Conservation (phyloP, 495 filamentous ascomycete species). For the Neurospora terricola region DNA sequence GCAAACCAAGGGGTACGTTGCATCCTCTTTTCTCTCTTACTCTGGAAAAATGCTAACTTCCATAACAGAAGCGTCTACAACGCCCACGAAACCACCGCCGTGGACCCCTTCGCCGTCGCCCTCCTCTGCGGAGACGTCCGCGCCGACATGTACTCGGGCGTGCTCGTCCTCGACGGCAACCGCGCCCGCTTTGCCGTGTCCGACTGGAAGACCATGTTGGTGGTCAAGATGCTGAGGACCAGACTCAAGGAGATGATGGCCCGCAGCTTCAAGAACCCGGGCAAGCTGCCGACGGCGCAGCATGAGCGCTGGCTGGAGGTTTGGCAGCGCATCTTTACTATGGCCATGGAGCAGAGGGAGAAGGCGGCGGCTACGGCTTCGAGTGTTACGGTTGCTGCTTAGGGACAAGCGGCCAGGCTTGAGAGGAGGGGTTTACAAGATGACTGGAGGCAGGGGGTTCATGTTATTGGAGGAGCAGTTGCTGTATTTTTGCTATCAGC, state of each 20-base stretch:
- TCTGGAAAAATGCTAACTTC: constrained; percentile 4
- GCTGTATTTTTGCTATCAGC: background rate
- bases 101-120: constrained; percentile 70
- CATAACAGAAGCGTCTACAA: constrained; percentile 52
- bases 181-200: constrained; percentile 73
- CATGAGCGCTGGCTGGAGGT: constrained; percentile 66
- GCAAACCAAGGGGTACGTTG: constrained; percentile 66
- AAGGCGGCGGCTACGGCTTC: constrained; percentile 7
- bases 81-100: constrained; percentile 79
- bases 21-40: background rate
- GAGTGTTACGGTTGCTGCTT: background rate
- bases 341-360: constrained; percentile 20
- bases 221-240: constrained; percentile 63
- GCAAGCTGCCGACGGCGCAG: constrained; percentile 56
- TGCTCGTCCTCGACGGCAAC: constrained; percentile 76
- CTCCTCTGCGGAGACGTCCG: constrained; percentile 80
- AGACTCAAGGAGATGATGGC: constrained; percentile 63
- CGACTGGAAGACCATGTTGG: constrained; percentile 88
- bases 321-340: constrained; percentile 44
- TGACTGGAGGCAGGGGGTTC: background rate
- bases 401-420: background rate
- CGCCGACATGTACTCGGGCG: constrained; percentile 79
- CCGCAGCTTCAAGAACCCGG: constrained; percentile 58
- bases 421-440: background rate
- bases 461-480: background rate